Percentiles rank a stretch among this genome's conserved stretches.
These are phyloP conservation scores for Globisporangium heterothallicum DNA, from an alignment of 352 stramenopile genomes.

Conservation along the genomic window DNA sequence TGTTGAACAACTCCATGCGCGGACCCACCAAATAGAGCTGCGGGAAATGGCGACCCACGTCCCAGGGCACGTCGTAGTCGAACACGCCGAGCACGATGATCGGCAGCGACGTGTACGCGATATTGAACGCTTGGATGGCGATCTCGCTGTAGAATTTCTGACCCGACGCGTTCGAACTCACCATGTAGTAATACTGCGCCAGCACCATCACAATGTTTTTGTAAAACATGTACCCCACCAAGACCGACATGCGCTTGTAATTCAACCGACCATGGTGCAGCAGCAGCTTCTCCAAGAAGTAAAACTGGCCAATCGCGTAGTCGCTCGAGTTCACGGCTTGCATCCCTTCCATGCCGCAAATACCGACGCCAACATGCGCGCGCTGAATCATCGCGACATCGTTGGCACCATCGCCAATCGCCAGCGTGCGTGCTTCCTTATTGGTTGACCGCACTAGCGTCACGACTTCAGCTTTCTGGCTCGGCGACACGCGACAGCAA, in stretches of 20 bases:
- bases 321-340: slow-evolving; percentile 97
- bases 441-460: slow-evolving; percentile 49
- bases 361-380: slow-evolving; percentile 88
- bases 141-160: slow-evolving; percentile 82
- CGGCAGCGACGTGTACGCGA: slow-evolving; percentile 90
- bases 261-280: slow-evolving; percentile 97
- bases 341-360: slow-evolving; percentile 89
- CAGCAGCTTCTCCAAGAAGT: slow-evolving; percentile 91
- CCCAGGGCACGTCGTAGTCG: slow-evolving; percentile 77
- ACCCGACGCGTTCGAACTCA: slow-evolving; percentile 89
- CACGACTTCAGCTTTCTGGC: slow-evolving; percentile 79
- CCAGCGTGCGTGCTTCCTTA: slow-evolving; percentile 62
- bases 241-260: slow-evolving; percentile 93
- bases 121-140: slow-evolving; percentile 89
- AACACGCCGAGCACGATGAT: slow-evolving; percentile 81
- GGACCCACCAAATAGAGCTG: slow-evolving; percentile 72
- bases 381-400: slow-evolving; percentile 94
- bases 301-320: slow-evolving; percentile 98
- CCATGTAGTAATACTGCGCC: slow-evolving; percentile 89
- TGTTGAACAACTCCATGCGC: slow-evolving; percentile 80
- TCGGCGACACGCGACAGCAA: slow-evolving; percentile 77
- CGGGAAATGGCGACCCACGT: slow-evolving; percentile 56
- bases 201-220: slow-evolving; percentile 95
- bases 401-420: slow-evolving; percentile 92
- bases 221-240: slow-evolving; percentile 98